A percentile compares a stretch with the other conserved stretches of the same genome.
Conservation (phyloP, 2,329 filamentous ascomycete species). For the Colletotrichum euphorbiae region DNA sequence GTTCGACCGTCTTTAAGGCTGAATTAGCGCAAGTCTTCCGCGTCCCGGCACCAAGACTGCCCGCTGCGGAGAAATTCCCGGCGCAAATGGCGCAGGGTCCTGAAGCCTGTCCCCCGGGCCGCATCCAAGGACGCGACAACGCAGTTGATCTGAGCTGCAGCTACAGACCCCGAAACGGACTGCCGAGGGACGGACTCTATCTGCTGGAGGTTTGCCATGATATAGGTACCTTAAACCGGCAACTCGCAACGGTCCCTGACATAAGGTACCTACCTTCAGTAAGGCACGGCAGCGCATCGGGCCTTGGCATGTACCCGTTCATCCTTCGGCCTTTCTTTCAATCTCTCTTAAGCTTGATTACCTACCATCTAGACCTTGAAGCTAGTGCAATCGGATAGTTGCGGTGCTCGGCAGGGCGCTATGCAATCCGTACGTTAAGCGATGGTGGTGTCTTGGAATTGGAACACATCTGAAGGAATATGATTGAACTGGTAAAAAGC, state of each 20-base stretch:
- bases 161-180: neutral
- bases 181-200: neutral
- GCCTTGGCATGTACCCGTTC: neutral
- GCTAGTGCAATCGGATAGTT: neutral
- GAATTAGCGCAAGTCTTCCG: slow-evolving; percentile 27
- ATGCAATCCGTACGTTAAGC: neutral
- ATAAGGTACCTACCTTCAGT: neutral
- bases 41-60: slow-evolving; percentile 15
- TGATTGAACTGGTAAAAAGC: too few relatives aligned
- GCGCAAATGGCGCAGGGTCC: slow-evolving; percentile 23
- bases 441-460: slow-evolving; percentile 2
- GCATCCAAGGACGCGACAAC: neutral
- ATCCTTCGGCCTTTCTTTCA: neutral
- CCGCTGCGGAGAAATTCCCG: slow-evolving; percentile 34
- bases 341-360: neutral
- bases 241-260: slow-evolving; percentile 16
- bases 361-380: neutral
- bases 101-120: neutral
- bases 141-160: neutral
- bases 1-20: slow-evolving; percentile 24
- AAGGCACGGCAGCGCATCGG: neutral
- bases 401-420: neutral
- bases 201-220: neutral
- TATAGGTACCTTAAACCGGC: neutral
- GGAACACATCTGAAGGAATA: neutral